These are phyloP conservation scores for Syzygium grande DNA, from an alignment of 345 rosid species.

Conservation along the genomic window DNA sequence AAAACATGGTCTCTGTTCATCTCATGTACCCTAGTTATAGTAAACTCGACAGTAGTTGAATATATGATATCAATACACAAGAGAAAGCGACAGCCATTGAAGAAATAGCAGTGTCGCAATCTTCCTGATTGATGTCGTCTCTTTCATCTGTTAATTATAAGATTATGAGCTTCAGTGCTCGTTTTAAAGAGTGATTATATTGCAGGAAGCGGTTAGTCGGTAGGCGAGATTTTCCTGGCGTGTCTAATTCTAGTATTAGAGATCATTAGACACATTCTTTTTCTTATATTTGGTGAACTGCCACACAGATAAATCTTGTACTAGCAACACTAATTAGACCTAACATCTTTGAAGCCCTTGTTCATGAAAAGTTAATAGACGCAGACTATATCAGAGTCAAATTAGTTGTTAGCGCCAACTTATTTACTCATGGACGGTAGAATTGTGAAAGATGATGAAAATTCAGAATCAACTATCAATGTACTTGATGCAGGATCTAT, in stretches of 20 bases:
- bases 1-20: not conserved
- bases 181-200: not conserved
- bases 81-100: not conserved
- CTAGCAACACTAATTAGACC: not conserved
- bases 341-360: not conserved
- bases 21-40: not conserved
- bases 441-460: fast-evolving
- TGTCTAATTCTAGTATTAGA: not conserved
- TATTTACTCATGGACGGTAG: not conserved
- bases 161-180: not conserved
- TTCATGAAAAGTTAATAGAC: not conserved
- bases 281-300: not conserved
- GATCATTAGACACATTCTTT: not conserved
- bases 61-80: not conserved
- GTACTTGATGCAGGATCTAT: conserved; percentile 1
- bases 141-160: not conserved
- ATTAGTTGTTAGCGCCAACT: not conserved
- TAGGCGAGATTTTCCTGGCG: not conserved
- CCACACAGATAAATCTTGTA: not conserved
- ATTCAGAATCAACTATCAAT: not conserved
- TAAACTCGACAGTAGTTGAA: no score
- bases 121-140: not conserved
- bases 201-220: not conserved
- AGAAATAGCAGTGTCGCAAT: not conserved
- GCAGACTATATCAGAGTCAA: not conserved